Conservation (phyloP, 2,329 filamentous ascomycete genomes). For the Phyllosticta citriasiana region DNA sequence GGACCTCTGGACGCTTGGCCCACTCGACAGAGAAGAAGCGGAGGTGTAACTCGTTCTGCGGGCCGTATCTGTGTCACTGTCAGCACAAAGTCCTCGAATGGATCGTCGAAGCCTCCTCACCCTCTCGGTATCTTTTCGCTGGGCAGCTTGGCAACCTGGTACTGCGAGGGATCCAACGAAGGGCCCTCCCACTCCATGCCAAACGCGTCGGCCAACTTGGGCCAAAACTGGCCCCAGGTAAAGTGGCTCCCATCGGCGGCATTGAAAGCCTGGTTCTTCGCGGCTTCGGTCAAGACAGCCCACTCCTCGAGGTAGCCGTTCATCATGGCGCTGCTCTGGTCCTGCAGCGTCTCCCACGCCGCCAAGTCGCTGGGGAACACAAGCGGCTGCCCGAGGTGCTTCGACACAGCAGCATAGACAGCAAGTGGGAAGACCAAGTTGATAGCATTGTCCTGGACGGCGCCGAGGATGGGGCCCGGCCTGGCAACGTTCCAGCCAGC, state of each 20-base stretch:
- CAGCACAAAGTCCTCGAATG: background rate
- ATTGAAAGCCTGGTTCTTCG: slow-evolving; percentile 41
- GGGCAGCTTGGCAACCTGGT: slow-evolving; percentile 15
- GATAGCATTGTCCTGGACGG: slow-evolving; percentile 41
- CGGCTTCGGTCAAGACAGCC: slow-evolving; percentile 34
- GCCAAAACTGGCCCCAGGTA: slow-evolving; percentile 41
- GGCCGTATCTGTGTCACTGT: slow-evolving; percentile 21
- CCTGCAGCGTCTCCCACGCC: slow-evolving; percentile 35
- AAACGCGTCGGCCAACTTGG: slow-evolving; percentile 37
- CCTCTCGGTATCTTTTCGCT: slow-evolving; percentile 23
- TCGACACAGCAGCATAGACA: slow-evolving; percentile 41
- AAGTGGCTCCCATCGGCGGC: slow-evolving; percentile 36
- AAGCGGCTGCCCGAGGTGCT: slow-evolving; percentile 31
- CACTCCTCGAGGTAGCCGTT: slow-evolving; percentile 43
- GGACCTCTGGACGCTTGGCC: slow-evolving; percentile 35
- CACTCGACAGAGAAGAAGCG: slow-evolving; percentile 37
- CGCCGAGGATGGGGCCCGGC: slow-evolving; percentile 40
- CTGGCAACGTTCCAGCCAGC: slow-evolving; percentile 39
- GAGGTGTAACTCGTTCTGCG: slow-evolving; percentile 28
- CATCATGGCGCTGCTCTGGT: slow-evolving; percentile 36
- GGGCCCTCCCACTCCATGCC: slow-evolving; percentile 29
- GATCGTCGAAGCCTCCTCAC: slow-evolving; percentile 8
- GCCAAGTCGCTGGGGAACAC: slow-evolving; percentile 35
- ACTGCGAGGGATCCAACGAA: slow-evolving; percentile 15
- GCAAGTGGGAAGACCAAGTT: slow-evolving; percentile 40